These are phyloP conservation scores for Patellifolia procumbens DNA, from an alignment of 179 eudicot genomes.

Conservation along the genomic window DNA sequence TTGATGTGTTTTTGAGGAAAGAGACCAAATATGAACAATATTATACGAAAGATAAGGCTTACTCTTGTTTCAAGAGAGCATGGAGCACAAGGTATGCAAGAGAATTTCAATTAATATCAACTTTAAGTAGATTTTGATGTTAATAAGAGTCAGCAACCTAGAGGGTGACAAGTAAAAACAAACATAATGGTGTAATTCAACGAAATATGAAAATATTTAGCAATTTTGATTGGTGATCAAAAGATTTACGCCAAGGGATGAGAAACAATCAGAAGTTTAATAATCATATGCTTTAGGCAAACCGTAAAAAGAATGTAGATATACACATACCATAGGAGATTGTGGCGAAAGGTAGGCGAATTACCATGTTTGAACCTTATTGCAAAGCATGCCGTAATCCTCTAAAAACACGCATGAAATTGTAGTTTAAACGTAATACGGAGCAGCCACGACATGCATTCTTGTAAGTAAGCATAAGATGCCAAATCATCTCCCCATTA, in stretches of 20 bases:
- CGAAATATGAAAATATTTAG: not conserved
- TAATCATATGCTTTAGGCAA: constrained; percentile 9
- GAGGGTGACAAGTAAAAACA: not conserved
- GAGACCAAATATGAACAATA: too few relatives aligned
- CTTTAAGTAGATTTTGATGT: not conserved
- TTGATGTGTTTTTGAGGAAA: not conserved
- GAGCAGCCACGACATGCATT: not conserved
- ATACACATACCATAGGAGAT: constrained; percentile 74
- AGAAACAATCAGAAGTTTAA: not conserved
- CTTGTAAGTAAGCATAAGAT: not conserved
- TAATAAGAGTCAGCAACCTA: not conserved
- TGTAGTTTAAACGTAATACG: constrained; percentile 1
- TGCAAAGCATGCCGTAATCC: constrained; percentile 95
- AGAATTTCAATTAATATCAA: too few relatives aligned
- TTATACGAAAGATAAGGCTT: too few relatives aligned
- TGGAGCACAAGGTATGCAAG: too few relatives aligned
- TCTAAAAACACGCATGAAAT: constrained; percentile 32
- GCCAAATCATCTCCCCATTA: not conserved
- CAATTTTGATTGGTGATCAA: not conserved
- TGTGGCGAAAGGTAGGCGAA: constrained; percentile 86
- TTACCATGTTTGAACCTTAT: constrained; percentile 89
- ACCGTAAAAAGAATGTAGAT: not conserved
- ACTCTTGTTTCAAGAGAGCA: too few relatives aligned
- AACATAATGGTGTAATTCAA: not conserved
- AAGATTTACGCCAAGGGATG: constrained; percentile 7